Evolutionary conservation across 192 early-diverging fungal species (phyloP).

Genomic region (Paraglomus occultum): DNA sequence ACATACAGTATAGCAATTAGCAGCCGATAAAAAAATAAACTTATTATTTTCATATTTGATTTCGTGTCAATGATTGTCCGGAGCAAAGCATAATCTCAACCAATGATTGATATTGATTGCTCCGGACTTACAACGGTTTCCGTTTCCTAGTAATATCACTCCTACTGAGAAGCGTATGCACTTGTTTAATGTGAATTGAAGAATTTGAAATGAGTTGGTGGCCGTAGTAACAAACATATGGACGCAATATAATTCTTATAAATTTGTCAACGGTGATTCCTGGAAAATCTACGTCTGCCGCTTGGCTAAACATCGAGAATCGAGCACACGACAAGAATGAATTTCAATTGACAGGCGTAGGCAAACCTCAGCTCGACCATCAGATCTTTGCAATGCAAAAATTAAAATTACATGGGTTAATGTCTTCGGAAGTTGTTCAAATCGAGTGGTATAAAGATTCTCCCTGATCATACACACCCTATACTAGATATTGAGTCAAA

Average conservation of each 20-base stretch:
- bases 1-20: no score
- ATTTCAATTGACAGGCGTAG: not conserved
- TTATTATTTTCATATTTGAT: no score
- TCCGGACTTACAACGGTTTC: no score
- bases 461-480: not conserved
- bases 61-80: no score
- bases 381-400: not conserved
- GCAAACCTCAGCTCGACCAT: no score
- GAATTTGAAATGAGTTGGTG: conserved; percentile 17
- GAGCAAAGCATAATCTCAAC: no score
- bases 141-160: no score
- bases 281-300: conserved; percentile 1
- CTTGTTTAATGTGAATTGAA: conserved; percentile 7
- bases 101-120: no score
- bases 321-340: not conserved
- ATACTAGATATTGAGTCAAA: not conserved
- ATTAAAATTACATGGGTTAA: not conserved
- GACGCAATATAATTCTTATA: conserved; percentile 7
- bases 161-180: not conserved
- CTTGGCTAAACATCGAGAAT: conserved; percentile 8
- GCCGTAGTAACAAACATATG: conserved; percentile 4
- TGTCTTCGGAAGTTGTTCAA: not conserved
- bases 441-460: not conserved
- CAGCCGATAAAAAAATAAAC: no score
- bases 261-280: conserved; percentile 8